Conservation (phyloP, 768 basidiomycete genomes). For the Mycena metata region DNA sequence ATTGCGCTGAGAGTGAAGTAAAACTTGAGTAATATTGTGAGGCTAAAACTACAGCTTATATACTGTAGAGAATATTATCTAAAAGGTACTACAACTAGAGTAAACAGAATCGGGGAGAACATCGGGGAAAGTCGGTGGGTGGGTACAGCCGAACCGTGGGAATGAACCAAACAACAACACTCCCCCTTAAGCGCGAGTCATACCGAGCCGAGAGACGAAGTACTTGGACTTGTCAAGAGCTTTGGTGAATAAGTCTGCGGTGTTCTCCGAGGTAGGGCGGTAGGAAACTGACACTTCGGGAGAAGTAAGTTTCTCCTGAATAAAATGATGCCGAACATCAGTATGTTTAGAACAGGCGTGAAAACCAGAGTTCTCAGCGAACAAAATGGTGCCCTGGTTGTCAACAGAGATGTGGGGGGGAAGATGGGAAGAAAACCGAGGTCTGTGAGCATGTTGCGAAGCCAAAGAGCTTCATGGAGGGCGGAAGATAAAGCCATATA, state of each 20-base stretch:
- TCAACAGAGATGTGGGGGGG: constrained; percentile 11
- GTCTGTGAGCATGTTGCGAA: constrained; percentile 10
- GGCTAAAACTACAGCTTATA: too few species aligned
- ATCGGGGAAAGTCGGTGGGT: too few species aligned
- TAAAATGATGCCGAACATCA: constrained; percentile 13
- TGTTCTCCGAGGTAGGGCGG: constrained; percentile 18
- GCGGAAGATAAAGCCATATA: constrained; percentile 13
- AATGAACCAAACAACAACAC: too few species aligned
- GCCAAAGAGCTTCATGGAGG: constrained; percentile 12
- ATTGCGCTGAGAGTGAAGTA: too few species aligned
- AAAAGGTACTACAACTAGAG: too few species aligned
- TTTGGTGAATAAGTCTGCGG: constrained; percentile 15
- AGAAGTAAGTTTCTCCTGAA: constrained; percentile 17
- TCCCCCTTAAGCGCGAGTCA: constrained; percentile 23
- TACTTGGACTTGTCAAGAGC: constrained; percentile 19
- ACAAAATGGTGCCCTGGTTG: constrained; percentile 11
- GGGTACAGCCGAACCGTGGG: too few species aligned
- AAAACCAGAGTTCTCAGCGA: constrained; percentile 11
- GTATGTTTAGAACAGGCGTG: constrained; percentile 15
- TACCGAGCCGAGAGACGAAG: constrained; percentile 19
- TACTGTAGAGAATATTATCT: too few species aligned
- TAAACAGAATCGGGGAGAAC: too few species aligned
- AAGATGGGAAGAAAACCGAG: neutral
- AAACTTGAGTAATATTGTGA: too few species aligned
- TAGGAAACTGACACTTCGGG: constrained; percentile 21